These are phyloP conservation scores for Nissolia schottii DNA, from an alignment of 306 rosid genomes.

Conservation along the genomic window DNA sequence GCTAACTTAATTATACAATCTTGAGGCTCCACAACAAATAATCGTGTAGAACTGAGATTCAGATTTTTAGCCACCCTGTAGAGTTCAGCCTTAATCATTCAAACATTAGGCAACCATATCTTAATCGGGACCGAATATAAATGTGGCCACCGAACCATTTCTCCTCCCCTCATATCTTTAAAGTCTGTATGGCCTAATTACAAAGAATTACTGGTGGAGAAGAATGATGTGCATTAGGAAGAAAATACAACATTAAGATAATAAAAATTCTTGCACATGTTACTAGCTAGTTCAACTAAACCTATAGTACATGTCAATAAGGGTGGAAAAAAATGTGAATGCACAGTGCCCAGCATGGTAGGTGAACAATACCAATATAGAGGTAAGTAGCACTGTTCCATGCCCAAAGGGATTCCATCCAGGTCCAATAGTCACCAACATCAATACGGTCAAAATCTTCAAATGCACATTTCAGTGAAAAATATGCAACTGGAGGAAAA, in stretches of 20 bases:
- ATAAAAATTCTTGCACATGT: conserved; percentile 10
- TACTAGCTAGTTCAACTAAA: conserved; percentile 30
- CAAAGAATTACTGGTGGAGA: not conserved
- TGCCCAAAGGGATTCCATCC: conserved; percentile 91
- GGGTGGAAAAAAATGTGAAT: conserved; percentile 60
- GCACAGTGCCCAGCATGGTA: conserved; percentile 92
- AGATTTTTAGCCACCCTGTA: not conserved
- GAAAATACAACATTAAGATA: not conserved
- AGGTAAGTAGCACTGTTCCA: conserved; percentile 97
- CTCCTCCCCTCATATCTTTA: not conserved
- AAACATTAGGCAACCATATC: not conserved
- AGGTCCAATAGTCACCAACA: conserved; percentile 73
- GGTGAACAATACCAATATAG: conserved; percentile 68
- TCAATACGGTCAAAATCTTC: conserved; percentile 38
- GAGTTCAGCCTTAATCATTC: not conserved
- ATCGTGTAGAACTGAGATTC: not conserved
- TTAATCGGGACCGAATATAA: not conserved
- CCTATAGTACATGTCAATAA: conserved; percentile 47
- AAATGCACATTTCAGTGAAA: conserved; percentile 48
- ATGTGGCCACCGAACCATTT: not conserved
- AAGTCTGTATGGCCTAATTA: not conserved
- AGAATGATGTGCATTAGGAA: not conserved
- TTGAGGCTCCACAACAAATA: too few relatives aligned
- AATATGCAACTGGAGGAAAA: conserved; percentile 66
- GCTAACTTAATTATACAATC: not conserved